Evolutionary conservation across 2,329 filamentous ascomycete species (phyloP).

Genomic region (Paecilomyces niveus): DNA sequence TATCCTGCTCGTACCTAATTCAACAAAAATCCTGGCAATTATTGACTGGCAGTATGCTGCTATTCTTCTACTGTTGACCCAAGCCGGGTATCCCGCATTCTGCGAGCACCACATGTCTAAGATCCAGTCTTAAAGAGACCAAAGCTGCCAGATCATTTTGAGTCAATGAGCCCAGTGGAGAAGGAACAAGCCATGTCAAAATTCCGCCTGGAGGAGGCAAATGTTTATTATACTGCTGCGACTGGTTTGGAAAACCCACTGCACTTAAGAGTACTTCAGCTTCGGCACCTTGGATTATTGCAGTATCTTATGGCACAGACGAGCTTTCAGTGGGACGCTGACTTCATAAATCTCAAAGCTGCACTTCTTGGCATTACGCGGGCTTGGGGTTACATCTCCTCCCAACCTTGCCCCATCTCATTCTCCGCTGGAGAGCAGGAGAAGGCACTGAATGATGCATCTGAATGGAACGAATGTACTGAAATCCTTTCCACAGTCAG

Average conservation of each 20-base stretch:
- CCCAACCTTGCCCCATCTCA: constrained; percentile 10
- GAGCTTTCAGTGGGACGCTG: constrained; percentile 21
- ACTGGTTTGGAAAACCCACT: constrained; percentile 16
- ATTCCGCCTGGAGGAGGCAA: constrained; percentile 18
- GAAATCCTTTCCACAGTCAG: constrained; percentile 13
- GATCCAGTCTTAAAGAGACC: constrained; percentile 16
- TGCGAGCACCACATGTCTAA: constrained; percentile 15
- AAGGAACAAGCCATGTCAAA: constrained; percentile 11
- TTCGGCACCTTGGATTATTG: constrained; percentile 16
- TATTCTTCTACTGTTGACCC: constrained; percentile 17
- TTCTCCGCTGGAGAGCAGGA: constrained; percentile 13
- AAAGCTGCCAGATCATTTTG: constrained; percentile 17
- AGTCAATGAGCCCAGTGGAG: constrained; percentile 13
- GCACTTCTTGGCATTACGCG: constrained; percentile 17
- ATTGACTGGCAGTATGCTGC: constrained; percentile 22
- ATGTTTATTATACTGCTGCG: constrained; percentile 23
- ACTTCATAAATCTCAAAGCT: constrained; percentile 20
- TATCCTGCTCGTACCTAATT: constrained; percentile 17
- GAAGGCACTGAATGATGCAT: constrained; percentile 15
- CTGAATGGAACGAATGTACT: constrained; percentile 20
- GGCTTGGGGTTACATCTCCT: constrained; percentile 1
- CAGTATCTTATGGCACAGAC: constrained; percentile 20
- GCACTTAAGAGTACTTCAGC: constrained; percentile 14
- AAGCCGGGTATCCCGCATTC: constrained; percentile 9
- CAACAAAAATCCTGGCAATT: constrained; percentile 17